Evolutionary conservation across 495 filamentous ascomycete genomes (phyloP), one percentile per base, ranked within the genome.

Genomic region (Talaromyces adpressus): DNA sequence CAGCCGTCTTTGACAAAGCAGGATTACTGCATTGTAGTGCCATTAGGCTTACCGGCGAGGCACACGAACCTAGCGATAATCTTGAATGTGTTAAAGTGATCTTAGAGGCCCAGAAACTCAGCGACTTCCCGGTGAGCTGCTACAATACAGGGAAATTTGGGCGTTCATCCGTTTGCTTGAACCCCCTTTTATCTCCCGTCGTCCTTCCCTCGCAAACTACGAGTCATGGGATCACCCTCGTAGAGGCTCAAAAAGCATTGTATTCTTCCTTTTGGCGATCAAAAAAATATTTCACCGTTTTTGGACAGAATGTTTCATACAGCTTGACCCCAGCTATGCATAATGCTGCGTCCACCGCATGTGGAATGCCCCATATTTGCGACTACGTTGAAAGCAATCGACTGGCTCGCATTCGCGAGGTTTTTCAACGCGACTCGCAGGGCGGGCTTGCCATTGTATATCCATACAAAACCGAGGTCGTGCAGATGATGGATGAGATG

Each of bases 321-420:
- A 79, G 75, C 67, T 65, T 79, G 65, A 79, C 77, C 3, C 77
- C 77, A 1, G 73, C 74, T 16, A 79, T 92, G 89, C 89, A 92
- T 68, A 87, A 83, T 61, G 88, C 89, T 3, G 89, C 89, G 16
- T 92, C 87, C 70, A 80, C 84, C 62, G 77, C 81, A 11, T 87
- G 83, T 53, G 88, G 87, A 9, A 87, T 93, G 82, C 87, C 86
- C 2, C 89, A 93, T 70, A 76, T 78, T 23, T 90, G 84, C 66
- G 74, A 83, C 51, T 80, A 77, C 12, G 75, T 81, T 29, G 77
- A 82, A 62, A 82, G 82, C 18, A 71, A 79, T 1, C 77, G 81
- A 0, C 71, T 90, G 4, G 80, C 85, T 41, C 77, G 79, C 36
- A 71, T 91, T 14, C 77, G 83, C 65, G 68, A 76, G 36, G 75